These are phyloP conservation scores for Fusarium sp. DNA, from an alignment of 2,329 filamentous ascomycete species.

Conservation along the genomic window DNA sequence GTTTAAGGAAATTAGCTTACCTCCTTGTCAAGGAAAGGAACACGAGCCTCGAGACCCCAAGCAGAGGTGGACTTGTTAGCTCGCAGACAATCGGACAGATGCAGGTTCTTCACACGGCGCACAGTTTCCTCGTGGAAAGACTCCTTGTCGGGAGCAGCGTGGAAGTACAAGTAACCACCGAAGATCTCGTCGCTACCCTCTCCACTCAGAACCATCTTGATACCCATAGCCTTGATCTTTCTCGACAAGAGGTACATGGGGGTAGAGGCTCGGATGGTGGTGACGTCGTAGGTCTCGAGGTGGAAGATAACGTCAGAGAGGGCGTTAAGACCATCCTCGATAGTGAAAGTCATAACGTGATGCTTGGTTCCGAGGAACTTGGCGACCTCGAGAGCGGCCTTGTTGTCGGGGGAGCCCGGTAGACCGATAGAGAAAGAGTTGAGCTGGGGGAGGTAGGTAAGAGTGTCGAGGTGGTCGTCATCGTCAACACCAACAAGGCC, in stretches of 20 bases:
- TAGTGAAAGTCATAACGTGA: constrained; percentile 97
- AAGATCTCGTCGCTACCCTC: constrained; percentile 99
- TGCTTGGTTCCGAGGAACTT: constrained; percentile 98
- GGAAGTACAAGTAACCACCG: constrained; percentile 98
- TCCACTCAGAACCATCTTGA: constrained; percentile 99
- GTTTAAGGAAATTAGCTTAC: constrained; percentile 53
- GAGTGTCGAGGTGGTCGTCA: constrained; percentile 86
- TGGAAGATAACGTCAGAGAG: constrained; percentile 98
- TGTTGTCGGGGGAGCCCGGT: constrained; percentile 90
- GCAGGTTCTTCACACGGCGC: constrained; percentile 93
- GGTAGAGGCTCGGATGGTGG: constrained; percentile 96
- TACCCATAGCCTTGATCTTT: constrained; percentile 99
- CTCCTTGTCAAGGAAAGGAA: constrained; percentile 97
- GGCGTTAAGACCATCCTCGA: constrained; percentile 96
- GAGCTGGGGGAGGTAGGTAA: constrained; percentile 92
- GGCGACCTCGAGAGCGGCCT: constrained; percentile 91
- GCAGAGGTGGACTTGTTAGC: constrained; percentile 99
- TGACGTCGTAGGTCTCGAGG: constrained; percentile 97
- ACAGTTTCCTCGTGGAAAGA: constrained; percentile 98
- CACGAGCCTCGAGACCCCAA: constrained; percentile 97
- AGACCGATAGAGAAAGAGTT: constrained; percentile 99
- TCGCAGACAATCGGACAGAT: constrained; percentile 93
- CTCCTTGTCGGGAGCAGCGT: constrained; percentile 88
- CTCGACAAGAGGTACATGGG: constrained; percentile 98
- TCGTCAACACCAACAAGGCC: constrained; percentile 95